Conservation (phyloP, 208 protist species). For the Crithidia fasciculata region DNA sequence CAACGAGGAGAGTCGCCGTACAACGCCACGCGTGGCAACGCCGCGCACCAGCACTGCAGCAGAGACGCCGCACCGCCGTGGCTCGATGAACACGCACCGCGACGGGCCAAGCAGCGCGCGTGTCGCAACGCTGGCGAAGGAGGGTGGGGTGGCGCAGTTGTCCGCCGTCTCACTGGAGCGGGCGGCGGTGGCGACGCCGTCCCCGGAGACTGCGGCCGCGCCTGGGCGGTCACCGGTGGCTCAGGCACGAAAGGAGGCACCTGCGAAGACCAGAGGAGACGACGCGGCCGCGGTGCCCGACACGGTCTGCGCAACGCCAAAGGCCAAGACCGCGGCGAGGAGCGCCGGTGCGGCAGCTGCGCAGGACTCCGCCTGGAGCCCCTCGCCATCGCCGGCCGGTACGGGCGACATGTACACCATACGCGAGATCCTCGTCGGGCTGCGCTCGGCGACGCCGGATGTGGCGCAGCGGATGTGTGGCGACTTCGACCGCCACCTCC, state of each 20-base stretch:
- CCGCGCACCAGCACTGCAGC: conserved; percentile 3
- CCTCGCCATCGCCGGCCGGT: neutral
- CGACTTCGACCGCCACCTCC: conserved; percentile 71
- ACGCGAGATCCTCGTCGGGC: conserved; percentile 76
- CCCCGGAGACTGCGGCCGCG: neutral
- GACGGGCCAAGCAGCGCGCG: conserved; percentile 6
- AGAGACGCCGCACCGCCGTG: conserved; percentile 26
- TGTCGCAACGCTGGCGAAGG: neutral
- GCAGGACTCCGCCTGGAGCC: neutral
- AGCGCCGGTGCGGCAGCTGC: neutral
- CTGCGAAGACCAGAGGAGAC: neutral
- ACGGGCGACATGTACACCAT: conserved; percentile 71
- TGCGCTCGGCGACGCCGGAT: conserved; percentile 60
- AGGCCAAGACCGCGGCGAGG: neutral
- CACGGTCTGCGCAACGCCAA: conserved; percentile 1
- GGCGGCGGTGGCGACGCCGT: neutral
- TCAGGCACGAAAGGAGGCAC: neutral
- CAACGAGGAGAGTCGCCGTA: conserved; percentile 28
- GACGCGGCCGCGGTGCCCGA: conserved; percentile 1
- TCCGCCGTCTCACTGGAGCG: neutral
- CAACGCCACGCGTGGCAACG: conserved; percentile 12
- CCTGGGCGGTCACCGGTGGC: neutral
- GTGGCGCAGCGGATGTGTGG: conserved; percentile 69
- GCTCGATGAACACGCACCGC: neutral
- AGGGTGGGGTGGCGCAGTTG: neutral